Conservation (phyloP, 768 basidiomycete species). For the Nidularia pulvinata region DNA sequence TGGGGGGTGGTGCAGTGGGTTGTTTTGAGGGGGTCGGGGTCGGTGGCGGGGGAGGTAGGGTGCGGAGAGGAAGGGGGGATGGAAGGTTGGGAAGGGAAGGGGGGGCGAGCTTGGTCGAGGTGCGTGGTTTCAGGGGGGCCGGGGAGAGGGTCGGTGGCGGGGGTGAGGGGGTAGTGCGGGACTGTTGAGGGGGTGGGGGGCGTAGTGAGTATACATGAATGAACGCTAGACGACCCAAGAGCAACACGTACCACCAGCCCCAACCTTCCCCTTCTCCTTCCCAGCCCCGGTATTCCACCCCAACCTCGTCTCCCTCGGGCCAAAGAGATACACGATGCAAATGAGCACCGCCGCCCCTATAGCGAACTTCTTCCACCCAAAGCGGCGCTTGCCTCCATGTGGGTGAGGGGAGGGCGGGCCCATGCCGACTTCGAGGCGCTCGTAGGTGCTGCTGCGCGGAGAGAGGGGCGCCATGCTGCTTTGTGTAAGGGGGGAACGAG, state of each 20-base stretch:
- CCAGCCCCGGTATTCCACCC: background rate
- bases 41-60: slow-evolving; percentile 66
- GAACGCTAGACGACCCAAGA: no score
- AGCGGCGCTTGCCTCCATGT: slow-evolving; percentile 11
- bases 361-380: slow-evolving; percentile 69
- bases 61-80: slow-evolving; percentile 11
- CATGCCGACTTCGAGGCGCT: slow-evolving; percentile 61
- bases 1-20: slow-evolving; percentile 67
- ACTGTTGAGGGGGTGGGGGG: no score
- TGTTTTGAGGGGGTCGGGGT: slow-evolving; percentile 74
- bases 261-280: slow-evolving; percentile 9
- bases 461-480: slow-evolving; percentile 13
- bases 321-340: slow-evolving; percentile 66
- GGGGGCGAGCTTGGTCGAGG: slow-evolving; percentile 7
- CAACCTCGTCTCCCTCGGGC: slow-evolving; percentile 36
- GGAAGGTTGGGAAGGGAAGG: slow-evolving; percentile 6
- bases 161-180: no score
- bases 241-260: slow-evolving; percentile 2
- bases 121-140: background rate
- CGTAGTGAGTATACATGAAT: no score
- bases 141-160: background rate
- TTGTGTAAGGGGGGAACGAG: background rate
- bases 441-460: slow-evolving; percentile 47
- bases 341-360: slow-evolving; percentile 57
- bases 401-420: slow-evolving; percentile 38